phyloP scores from a whole-genome alignment of 108 stramenopile species.

The Fistulifera pelliculosa region DNA sequence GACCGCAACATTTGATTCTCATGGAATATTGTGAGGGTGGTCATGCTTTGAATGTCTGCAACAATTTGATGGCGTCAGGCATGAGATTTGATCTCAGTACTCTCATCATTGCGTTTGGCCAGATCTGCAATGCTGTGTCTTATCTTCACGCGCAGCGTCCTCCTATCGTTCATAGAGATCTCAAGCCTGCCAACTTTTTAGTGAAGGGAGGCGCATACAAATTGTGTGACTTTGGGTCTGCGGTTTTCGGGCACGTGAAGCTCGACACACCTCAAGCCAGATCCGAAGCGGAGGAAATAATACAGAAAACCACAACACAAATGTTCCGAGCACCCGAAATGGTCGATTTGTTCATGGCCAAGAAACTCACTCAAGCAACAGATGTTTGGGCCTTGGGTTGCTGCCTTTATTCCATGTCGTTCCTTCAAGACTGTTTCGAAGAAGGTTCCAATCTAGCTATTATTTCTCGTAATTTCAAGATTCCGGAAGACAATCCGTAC shows the following conservation, averaged over 20 bases:
- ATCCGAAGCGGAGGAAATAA: slow-evolving; percentile 76
- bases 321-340: slow-evolving; percentile 96
- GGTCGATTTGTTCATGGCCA: slow-evolving; percentile 90
- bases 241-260: slow-evolving; percentile 78
- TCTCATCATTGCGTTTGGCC: slow-evolving; percentile 82
- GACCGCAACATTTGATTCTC: slow-evolving; percentile 77
- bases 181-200: slow-evolving; percentile 97
- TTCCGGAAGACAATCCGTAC: slow-evolving; percentile 79
- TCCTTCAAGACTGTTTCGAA: slow-evolving; percentile 84
- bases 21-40: slow-evolving; percentile 94
- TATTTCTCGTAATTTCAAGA: slow-evolving; percentile 75
- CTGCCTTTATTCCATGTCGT: slow-evolving; percentile 80
- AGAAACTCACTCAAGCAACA: slow-evolving; percentile 76
- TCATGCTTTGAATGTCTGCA: slow-evolving; percentile 78
- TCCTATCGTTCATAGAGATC: slow-evolving; percentile 92
- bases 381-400: slow-evolving; percentile 96
- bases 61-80: slow-evolving; percentile 30
- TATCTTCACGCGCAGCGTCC: slow-evolving; percentile 83
- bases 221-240: slow-evolving; percentile 90
- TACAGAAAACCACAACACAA: slow-evolving; percentile 90
- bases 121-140: slow-evolving; percentile 78
- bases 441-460: slow-evolving; percentile 90
- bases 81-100: slow-evolving; percentile 52
- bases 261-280: slow-evolving; percentile 59
- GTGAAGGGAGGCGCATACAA: slow-evolving; percentile 84